Evolutionary conservation across 192 early-diverging fungal genomes (phyloP).

Genomic region (Rhizophagus clarus): DNA sequence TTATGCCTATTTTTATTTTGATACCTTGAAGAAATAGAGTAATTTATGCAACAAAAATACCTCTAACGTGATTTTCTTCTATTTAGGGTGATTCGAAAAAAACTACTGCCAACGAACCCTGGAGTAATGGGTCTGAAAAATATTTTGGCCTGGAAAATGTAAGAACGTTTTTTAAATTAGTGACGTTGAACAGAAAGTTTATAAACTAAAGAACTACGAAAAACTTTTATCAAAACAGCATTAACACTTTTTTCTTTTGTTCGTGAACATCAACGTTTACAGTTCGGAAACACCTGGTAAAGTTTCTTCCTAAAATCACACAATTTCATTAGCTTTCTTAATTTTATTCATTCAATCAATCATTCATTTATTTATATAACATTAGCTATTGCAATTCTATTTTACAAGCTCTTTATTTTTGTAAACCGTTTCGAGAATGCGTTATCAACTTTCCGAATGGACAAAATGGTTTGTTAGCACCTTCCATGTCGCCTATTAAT

Average conservation of each 20-base stretch:
- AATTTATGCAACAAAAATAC: not conserved
- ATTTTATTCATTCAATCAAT: not conserved
- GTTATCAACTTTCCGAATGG: constrained; percentile 74
- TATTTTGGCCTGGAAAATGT: constrained; percentile 33
- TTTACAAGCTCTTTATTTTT: constrained; percentile 94
- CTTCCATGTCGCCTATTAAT: constrained; percentile 23
- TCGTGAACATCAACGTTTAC: not conserved
- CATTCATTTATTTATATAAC: not conserved
- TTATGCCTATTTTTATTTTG: not conserved
- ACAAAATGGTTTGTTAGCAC: constrained; percentile 1
- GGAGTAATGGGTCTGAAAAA: constrained; percentile 26
- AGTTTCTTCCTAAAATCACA: not conserved
- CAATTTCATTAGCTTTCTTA: not conserved
- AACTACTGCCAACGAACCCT: constrained; percentile 5
- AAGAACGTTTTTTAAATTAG: constrained; percentile 6
- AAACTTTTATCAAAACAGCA: not conserved
- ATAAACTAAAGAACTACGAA: not conserved
- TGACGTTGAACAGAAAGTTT: not conserved
- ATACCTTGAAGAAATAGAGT: not conserved
- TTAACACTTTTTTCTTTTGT: not conserved
- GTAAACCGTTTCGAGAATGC: constrained; percentile 92
- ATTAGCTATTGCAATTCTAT: constrained; percentile 93
- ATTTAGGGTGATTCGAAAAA: constrained; percentile 7
- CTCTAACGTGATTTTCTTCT: not conserved
- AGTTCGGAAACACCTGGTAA: constrained; percentile 34